Percentiles rank a stretch among this genome's conserved stretches.
phyloP scores from a whole-genome alignment of 805 yeast species.

The Candida ipomoeae region DNA sequence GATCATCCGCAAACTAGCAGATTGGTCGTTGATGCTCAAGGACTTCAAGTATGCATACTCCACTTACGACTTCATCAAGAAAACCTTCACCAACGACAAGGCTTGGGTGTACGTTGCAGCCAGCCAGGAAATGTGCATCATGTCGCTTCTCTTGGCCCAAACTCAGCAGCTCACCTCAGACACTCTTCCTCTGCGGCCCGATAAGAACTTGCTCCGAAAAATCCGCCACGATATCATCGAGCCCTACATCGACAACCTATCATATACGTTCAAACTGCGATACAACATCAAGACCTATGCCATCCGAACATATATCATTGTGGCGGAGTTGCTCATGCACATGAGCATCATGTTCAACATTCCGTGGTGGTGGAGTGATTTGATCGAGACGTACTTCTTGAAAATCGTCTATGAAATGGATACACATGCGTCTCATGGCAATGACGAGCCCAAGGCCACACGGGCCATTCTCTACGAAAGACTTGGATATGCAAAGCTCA shows the following conservation, averaged over 20 bases:
- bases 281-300: slow-evolving; percentile 67
- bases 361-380: slow-evolving; percentile 44
- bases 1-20: slow-evolving; percentile 76
- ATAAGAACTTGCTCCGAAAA: slow-evolving; percentile 41
- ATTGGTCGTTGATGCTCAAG: slow-evolving; percentile 86
- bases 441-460: slow-evolving; percentile 45
- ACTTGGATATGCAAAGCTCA: slow-evolving; percentile 25
- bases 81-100: slow-evolving; percentile 71
- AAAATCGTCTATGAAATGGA: slow-evolving; percentile 44
- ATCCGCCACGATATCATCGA: slow-evolving; percentile 51
- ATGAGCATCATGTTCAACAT: slow-evolving; percentile 39
- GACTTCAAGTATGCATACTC: slow-evolving; percentile 83
- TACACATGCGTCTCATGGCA: slow-evolving; percentile 34
- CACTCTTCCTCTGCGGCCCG: slow-evolving; percentile 25
- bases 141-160: slow-evolving; percentile 62
- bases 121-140: slow-evolving; percentile 82
- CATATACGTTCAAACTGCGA: slow-evolving; percentile 71
- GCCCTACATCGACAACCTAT: slow-evolving; percentile 65
- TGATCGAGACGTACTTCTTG: slow-evolving; percentile 42
- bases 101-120: slow-evolving; percentile 81
- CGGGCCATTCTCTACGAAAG: slow-evolving; percentile 42
- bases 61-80: slow-evolving; percentile 75
- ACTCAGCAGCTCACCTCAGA: slow-evolving; percentile 28
- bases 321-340: slow-evolving; percentile 65
- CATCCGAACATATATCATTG: slow-evolving; percentile 59